phyloP scores from a whole-genome alignment of 306 rosid genomes.

The Corylus avellana region DNA sequence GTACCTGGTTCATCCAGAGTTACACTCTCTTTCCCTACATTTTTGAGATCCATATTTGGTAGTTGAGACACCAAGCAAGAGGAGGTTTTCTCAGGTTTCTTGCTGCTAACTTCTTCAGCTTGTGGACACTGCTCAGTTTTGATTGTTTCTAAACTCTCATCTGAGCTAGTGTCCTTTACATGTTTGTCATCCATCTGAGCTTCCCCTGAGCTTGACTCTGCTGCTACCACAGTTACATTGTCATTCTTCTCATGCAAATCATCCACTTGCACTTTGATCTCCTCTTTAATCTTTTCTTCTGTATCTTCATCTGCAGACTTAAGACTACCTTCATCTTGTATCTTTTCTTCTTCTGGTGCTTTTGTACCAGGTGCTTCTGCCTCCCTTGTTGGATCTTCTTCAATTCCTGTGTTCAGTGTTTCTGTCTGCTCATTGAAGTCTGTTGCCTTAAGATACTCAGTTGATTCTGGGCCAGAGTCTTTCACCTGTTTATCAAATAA shows the following conservation, averaged over 20 bases:
- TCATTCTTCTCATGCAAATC: not conserved
- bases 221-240: not conserved
- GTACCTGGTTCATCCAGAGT: not conserved
- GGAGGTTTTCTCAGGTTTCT: not conserved
- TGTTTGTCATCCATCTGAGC: slow-evolving; percentile 5
- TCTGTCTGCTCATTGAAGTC: slow-evolving; percentile 21
- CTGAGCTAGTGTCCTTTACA: not conserved
- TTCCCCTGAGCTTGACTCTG: slow-evolving; percentile 8
- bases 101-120: not conserved
- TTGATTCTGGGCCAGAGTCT: slow-evolving; percentile 1
- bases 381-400: slow-evolving; percentile 8
- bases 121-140: not conserved
- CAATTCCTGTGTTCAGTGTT: not conserved
- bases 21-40: not conserved
- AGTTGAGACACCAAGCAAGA: not conserved
- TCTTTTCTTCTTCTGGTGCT: slow-evolving; percentile 14
- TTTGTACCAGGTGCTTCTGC: slow-evolving; percentile 2
- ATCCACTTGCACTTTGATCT: not conserved
- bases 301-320: slow-evolving; percentile 8
- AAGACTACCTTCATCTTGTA: not conserved
- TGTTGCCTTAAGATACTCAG: slow-evolving; percentile 16
- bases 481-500: slow-evolving; percentile 31
- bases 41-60: not conserved
- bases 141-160: not conserved
- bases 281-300: not conserved